A percentile compares a stretch with the other conserved stretches of the same genome.
Conservation (phyloP, 2,329 filamentous ascomycete genomes). For the Penicillium hordei region DNA sequence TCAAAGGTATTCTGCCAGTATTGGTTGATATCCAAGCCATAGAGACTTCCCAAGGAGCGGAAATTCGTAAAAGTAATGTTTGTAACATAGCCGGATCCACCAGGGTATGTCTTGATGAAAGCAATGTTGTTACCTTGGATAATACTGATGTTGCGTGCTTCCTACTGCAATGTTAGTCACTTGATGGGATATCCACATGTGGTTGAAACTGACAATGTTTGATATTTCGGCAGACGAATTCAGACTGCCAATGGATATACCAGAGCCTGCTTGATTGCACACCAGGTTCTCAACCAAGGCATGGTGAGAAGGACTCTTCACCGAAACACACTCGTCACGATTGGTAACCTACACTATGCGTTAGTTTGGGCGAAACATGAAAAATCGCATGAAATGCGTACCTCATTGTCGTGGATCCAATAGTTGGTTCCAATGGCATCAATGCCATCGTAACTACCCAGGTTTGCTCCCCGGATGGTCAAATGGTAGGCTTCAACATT, state of each 20-base stretch:
- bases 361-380: neutral
- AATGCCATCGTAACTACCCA: slow-evolving; percentile 42
- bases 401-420: slow-evolving; percentile 40
- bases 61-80: slow-evolving; percentile 37
- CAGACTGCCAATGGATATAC: slow-evolving; percentile 40
- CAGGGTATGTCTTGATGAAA: slow-evolving; percentile 44
- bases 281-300: slow-evolving; percentile 38
- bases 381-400: neutral
- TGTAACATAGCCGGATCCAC: slow-evolving; percentile 40
- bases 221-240: slow-evolving; percentile 34
- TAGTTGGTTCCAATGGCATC: slow-evolving; percentile 40
- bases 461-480: slow-evolving; percentile 38
- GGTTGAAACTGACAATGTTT: slow-evolving; percentile 23
- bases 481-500: slow-evolving; percentile 43
- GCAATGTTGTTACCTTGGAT: slow-evolving; percentile 41
- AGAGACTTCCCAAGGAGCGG: slow-evolving; percentile 26
- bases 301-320: slow-evolving; percentile 40
- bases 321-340: slow-evolving; percentile 40
- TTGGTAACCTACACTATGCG: slow-evolving; percentile 32
- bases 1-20: slow-evolving; percentile 29
- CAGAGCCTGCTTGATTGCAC: slow-evolving; percentile 41
- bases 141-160: slow-evolving; percentile 38
- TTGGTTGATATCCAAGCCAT: slow-evolving; percentile 27
- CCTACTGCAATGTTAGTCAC: slow-evolving; percentile 13
- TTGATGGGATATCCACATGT: neutral